These are phyloP conservation scores for Ceratocystis huliohia DNA, from an alignment of 2,329 filamentous ascomycete species.

Conservation along the genomic window DNA sequence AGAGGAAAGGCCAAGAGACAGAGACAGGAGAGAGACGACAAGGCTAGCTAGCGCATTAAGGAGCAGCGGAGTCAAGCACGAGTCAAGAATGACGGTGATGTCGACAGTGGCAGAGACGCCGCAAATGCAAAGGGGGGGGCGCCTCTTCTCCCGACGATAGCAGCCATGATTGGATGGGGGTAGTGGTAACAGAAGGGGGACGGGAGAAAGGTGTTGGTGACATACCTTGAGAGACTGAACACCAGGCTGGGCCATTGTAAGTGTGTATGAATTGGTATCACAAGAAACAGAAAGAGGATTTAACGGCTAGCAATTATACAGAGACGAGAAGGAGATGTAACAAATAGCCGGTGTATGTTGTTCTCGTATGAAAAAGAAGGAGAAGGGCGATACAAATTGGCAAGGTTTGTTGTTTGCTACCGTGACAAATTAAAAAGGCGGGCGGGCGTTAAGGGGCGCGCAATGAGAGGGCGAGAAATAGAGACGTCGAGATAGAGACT, in stretches of 20 bases:
- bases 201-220: slow-evolving; percentile 3
- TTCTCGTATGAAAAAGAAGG: background rate
- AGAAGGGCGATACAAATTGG: background rate
- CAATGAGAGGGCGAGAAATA: background rate
- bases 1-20: background rate
- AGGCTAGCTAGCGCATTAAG: too few species aligned
- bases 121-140: too few species aligned
- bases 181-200: slow-evolving; percentile 8
- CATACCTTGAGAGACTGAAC: slow-evolving; percentile 85
- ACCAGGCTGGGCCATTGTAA: slow-evolving; percentile 66
- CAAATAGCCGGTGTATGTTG: slow-evolving; percentile 10
- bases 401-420: background rate
- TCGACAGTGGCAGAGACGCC: too few species aligned
- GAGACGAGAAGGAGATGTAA: slow-evolving; percentile 28
- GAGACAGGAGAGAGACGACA: too few species aligned
- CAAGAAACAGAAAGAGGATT: slow-evolving; percentile 5
- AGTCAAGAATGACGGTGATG: too few species aligned
- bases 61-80: too few species aligned
- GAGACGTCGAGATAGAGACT: background rate
- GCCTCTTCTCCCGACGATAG: too few species aligned
- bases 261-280: slow-evolving; percentile 20
- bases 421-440: background rate
- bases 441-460: background rate
- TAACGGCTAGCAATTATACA: slow-evolving; percentile 24
- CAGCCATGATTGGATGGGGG: too few species aligned